phyloP scores from a whole-genome alignment of 345 rosid genomes.

The Hibiscus mutabilis region DNA sequence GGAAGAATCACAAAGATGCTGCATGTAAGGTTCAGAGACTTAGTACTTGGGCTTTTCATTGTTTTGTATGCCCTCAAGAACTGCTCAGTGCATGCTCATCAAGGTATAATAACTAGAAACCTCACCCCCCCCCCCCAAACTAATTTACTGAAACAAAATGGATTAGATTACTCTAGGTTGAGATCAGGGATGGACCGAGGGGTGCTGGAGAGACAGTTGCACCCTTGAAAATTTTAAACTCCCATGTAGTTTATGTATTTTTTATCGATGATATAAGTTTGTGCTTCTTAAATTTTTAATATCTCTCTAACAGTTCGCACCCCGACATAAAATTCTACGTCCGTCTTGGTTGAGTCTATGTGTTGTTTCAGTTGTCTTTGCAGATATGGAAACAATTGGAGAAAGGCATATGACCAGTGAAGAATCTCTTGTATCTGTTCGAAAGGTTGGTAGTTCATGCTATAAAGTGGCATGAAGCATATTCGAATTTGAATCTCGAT shows the following conservation, averaged over 20 bases:
- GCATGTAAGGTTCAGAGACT: conserved; percentile 18
- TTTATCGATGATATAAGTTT: no score
- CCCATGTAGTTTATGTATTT: no score
- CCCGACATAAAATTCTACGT: no score
- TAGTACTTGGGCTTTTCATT: conserved; percentile 30
- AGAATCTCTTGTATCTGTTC: not conserved
- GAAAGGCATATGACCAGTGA: not conserved
- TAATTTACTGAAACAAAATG: no score
- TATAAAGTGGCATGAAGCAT: not conserved
- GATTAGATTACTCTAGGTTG: no score
- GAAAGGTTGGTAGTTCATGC: not conserved
- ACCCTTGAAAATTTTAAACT: no score
- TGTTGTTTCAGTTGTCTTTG: not conserved
- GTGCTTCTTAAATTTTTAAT: no score
- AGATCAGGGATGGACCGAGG: no score
- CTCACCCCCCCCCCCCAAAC: no score
- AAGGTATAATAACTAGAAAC: conserved; percentile 16
- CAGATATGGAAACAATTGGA: not conserved
- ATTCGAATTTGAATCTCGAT: not conserved
- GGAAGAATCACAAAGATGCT: conserved; percentile 20
- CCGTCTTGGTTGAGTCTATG: not conserved
- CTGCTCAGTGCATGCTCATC: conserved; percentile 24
- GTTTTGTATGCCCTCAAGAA: conserved; percentile 15
- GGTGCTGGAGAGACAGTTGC: no score
- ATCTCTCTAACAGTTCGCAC: no score